Percentiles rank a stretch among this genome's conserved stretches.
phyloP scores from a whole-genome alignment of 108 stramenopile genomes.

The Skeletonema grethae region DNA sequence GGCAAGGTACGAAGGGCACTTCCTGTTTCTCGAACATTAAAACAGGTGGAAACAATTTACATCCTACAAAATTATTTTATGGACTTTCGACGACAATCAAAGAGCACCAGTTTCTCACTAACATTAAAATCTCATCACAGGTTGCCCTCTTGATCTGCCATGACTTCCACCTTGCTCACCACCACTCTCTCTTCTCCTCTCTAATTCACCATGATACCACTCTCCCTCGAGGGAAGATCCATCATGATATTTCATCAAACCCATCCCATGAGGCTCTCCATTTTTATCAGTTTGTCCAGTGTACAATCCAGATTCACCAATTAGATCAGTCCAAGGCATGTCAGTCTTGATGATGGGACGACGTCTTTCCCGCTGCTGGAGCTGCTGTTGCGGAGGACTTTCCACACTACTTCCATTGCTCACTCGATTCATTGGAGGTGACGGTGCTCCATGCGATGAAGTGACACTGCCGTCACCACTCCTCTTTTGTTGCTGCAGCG shows the following conservation, averaged over 20 bases:
- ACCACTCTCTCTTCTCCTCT: constrained; percentile 7
- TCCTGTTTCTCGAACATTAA: too few species aligned
- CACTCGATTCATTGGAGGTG: not conserved
- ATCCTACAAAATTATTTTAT: too few species aligned
- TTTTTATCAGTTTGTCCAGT: constrained; percentile 34
- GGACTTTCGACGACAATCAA: too few species aligned
- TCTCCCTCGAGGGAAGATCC: constrained; percentile 22
- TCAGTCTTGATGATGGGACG: not conserved
- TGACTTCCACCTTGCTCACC: not conserved
- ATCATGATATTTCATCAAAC: constrained; percentile 24
- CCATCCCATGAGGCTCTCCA: constrained; percentile 33
- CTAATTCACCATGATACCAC: constrained; percentile 36
- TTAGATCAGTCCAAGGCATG: constrained; percentile 30
- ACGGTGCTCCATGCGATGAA: not conserved
- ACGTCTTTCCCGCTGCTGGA: constrained; percentile 1
- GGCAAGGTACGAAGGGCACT: too few species aligned
- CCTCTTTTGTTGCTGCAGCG: not conserved
- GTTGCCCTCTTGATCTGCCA: not conserved
- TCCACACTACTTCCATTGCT: not conserved
- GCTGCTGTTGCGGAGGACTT: not conserved
- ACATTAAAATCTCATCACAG: not conserved
- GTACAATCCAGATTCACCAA: constrained; percentile 15
- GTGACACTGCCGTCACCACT: not conserved
- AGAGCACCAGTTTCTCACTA: too few species aligned
- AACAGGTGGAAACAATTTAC: too few species aligned